Conservation (phyloP, 805 yeast genomes). For the Suhomyces prunicola region DNA sequence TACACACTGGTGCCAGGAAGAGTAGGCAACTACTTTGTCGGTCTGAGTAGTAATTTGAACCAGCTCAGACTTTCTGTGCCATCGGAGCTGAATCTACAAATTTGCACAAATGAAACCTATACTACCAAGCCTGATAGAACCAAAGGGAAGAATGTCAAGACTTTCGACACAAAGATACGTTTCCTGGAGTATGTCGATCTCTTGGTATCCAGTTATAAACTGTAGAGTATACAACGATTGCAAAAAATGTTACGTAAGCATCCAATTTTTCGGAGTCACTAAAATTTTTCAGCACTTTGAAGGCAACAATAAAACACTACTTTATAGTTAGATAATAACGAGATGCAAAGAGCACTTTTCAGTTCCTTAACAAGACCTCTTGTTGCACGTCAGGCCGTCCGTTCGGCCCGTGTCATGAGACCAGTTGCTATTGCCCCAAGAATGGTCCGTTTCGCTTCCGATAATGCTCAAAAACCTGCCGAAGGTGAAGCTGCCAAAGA, state of each 20-base stretch:
- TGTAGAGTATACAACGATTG: neutral
- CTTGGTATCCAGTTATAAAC: constrained; percentile 11
- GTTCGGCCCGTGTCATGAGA: constrained; percentile 13
- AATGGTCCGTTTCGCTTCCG: constrained; percentile 17
- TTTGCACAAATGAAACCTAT: constrained; percentile 12
- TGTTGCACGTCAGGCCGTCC: constrained; percentile 7
- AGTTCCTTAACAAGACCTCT: constrained; percentile 16
- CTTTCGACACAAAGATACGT: constrained; percentile 16
- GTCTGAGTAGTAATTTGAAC: neutral
- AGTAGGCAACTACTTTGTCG: constrained; percentile 18
- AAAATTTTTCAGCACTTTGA: constrained; percentile 5
- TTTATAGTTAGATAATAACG: neutral
- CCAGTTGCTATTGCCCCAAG: constrained; percentile 13
- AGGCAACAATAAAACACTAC: neutral
- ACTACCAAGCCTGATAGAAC: neutral
- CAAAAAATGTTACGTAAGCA: neutral
- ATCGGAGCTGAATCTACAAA: neutral
- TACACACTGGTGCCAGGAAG: constrained; percentile 29
- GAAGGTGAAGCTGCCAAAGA: constrained; percentile 5
- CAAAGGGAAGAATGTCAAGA: constrained; percentile 1
- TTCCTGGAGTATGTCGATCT: constrained; percentile 18
- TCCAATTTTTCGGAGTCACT: neutral
- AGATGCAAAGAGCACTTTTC: constrained; percentile 27
- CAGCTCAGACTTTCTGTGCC: neutral
- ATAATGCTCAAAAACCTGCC: constrained; percentile 11